Conservation (phyloP, 148 eudicot genomes). For the Vaccinium macrocarpon region DNA sequence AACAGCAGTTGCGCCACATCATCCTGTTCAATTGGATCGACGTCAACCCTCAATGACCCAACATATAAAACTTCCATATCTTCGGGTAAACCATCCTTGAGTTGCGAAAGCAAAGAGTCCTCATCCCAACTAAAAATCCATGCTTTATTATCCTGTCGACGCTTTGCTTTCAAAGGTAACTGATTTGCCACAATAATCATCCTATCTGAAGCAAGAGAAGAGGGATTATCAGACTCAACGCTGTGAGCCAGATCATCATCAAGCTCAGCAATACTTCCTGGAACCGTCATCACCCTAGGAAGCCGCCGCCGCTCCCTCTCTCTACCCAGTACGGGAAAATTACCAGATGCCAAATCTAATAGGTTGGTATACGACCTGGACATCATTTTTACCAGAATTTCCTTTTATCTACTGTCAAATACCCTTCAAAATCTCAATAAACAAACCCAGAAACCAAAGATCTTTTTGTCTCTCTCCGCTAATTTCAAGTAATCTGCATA, state of each 20-base stretch:
- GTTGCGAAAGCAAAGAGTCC: constrained; percentile 30
- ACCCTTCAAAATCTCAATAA: constrained; percentile 9
- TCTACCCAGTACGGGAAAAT: constrained; percentile 35
- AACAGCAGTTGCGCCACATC: constrained; percentile 34
- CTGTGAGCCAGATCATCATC: constrained; percentile 40
- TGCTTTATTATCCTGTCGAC: constrained; percentile 33
- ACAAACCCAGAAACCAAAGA: not conserved
- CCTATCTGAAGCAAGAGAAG: constrained; percentile 35
- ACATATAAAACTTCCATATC: constrained; percentile 42
- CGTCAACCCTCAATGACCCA: constrained; percentile 41
- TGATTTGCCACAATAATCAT: constrained; percentile 45
- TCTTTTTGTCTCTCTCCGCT: not conserved
- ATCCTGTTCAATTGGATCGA: constrained; percentile 41
- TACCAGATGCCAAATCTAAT: constrained; percentile 41
- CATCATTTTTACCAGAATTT: constrained; percentile 26
- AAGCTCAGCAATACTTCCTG: constrained; percentile 38
- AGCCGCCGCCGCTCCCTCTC: constrained; percentile 32
- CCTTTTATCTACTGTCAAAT: not conserved
- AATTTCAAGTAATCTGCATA: constrained; percentile 20
- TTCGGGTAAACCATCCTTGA: constrained; percentile 38
- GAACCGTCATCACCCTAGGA: constrained; percentile 44
- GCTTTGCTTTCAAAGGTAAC: constrained; percentile 36
- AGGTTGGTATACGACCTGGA: constrained; percentile 45
- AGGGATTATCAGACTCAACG: constrained; percentile 32
- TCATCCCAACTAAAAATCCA: constrained; percentile 45